Evolutionary conservation across 129 eudicot species (phyloP), one percentile per base, ranked within the genome.

Genomic region (Logfia minima): DNA sequence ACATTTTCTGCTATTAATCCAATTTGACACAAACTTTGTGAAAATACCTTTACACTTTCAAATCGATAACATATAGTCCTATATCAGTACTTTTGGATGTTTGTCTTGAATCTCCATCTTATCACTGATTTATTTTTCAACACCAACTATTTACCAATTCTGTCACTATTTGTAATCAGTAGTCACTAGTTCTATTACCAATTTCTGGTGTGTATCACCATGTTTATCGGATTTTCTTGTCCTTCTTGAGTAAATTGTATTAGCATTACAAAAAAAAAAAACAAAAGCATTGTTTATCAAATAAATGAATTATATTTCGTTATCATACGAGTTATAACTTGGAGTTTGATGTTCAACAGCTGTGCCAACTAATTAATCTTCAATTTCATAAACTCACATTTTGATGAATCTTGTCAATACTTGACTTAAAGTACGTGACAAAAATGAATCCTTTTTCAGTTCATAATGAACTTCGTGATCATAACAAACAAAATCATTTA

Each of bases 401-500:
- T 3, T 0, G n/a, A 48, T 48, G 55, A 13, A 41, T 48, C 64
- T 51, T 65, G 78, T 37, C 78, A 75, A 26, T 43, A 43, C 41
- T 45, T 45, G 61, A 75, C 62, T 65, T 9, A 22, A 61, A 70
- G 41, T 70, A 19, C 58, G 70, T 26, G 70, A 10, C 62, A 58
- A 39, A 59, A 68, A 69, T 23, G 76, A 67, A 66, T 77, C 68
- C 19, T 24, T 66, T 63, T 19, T 53, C 58, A 67, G 53, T 31
- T 77, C 0, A 66, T 19, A 76, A 65, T 64, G 53, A 76, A 76
- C 61, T 18, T 52, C 8, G 61, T 41, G 62, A 78, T 18, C 55
- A 17, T 13, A 58, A 21, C 26, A 43, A 34, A 66, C 29, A 21
- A 32, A 62, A 21, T 71, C 34, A 28, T 37, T 45, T 39, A 51